Percentiles rank a stretch among this genome's conserved stretches.
Evolutionary conservation across 2,329 filamentous ascomycete genomes (phyloP).

Genomic region (Emydomyces testavorans): DNA sequence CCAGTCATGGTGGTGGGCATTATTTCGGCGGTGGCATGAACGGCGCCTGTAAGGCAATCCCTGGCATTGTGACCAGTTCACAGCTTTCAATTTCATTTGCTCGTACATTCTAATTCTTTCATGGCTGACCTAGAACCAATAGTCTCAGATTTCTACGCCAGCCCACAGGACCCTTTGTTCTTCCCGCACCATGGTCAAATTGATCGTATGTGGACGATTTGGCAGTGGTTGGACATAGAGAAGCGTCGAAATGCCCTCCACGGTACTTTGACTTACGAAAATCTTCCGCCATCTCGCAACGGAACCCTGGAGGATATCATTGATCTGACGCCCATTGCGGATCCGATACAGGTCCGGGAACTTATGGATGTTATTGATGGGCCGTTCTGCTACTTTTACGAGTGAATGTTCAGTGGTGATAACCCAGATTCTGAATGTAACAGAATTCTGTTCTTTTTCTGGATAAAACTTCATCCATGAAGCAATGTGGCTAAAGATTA

Average conservation of each 20-base stretch:
- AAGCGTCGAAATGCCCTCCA: constrained; percentile 9
- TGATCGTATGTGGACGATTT: constrained; percentile 20
- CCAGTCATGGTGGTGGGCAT: constrained; percentile 17
- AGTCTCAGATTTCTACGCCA: constrained; percentile 16
- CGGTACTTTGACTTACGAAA: constrained; percentile 14
- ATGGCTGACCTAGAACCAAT: neutral
- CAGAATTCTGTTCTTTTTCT: too few relatives aligned
- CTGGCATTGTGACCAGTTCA: neutral
- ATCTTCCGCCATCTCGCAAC: constrained; percentile 18
- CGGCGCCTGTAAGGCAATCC: constrained; percentile 11
- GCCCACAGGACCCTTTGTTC: constrained; percentile 18
- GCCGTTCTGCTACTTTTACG: constrained; percentile 22
- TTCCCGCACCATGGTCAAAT: constrained; percentile 19
- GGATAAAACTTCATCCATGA: too few relatives aligned
- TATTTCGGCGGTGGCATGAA: constrained; percentile 13
- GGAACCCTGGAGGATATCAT: constrained; percentile 22
- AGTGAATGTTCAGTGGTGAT: too few relatives aligned
- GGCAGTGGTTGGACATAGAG: constrained; percentile 17
- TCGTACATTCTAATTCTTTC: neutral
- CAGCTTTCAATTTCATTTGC: neutral
- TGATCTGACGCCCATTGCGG: constrained; percentile 17
- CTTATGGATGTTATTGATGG: constrained; percentile 19
- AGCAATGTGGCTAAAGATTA: too few relatives aligned
- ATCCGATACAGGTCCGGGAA: constrained; percentile 15
- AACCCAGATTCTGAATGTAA: too few relatives aligned